A percentile compares a stretch with the other conserved stretches of the same genome.
phyloP scores from a whole-genome alignment of 305 asterid species.

The Fraxinus dipetala region DNA sequence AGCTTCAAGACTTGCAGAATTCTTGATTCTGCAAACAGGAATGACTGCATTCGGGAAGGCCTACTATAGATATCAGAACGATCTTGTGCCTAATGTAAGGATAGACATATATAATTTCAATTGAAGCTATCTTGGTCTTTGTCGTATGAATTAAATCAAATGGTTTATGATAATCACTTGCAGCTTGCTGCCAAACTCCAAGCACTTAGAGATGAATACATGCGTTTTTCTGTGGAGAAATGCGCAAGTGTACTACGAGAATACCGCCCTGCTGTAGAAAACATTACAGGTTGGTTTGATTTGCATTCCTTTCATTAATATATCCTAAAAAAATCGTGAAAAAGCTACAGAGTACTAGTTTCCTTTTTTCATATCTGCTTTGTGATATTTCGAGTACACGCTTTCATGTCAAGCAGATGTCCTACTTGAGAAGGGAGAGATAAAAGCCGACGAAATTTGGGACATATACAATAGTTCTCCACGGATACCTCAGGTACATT shows the following conservation, averaged over 20 bases:
- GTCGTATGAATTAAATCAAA: conserved; percentile 2
- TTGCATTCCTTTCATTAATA: conserved; percentile 19
- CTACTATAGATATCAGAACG: conserved; percentile 69
- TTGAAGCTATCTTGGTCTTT: conserved; percentile 10
- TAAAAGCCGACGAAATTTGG: conserved; percentile 87
- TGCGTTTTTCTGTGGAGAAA: conserved; percentile 84
- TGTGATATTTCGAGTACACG: conserved; percentile 20
- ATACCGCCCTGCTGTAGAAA: conserved; percentile 75
- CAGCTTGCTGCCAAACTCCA: conserved; percentile 91
- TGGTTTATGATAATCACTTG: conserved; percentile 25
- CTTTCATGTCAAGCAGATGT: conserved; percentile 56
- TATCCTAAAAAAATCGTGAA: neutral
- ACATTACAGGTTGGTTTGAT: conserved; percentile 60
- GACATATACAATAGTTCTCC: conserved; percentile 58
- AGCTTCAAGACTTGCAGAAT: conserved; percentile 80
- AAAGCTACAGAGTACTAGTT: conserved; percentile 9
- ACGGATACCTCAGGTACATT: conserved; percentile 68
- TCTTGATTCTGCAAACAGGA: conserved; percentile 87
- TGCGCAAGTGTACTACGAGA: conserved; percentile 66
- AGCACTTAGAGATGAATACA: conserved; percentile 90
- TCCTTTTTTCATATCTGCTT: conserved; percentile 19
- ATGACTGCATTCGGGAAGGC: conserved; percentile 97
- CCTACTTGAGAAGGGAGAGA: conserved; percentile 83
- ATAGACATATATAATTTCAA: conserved; percentile 18
- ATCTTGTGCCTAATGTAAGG: conserved; percentile 89